Percentiles rank a stretch among this genome's conserved stretches.
These are phyloP conservation scores for Coelastrella sp. DNA, from an alignment of 139 green algal genomes.

Conservation along the genomic window DNA sequence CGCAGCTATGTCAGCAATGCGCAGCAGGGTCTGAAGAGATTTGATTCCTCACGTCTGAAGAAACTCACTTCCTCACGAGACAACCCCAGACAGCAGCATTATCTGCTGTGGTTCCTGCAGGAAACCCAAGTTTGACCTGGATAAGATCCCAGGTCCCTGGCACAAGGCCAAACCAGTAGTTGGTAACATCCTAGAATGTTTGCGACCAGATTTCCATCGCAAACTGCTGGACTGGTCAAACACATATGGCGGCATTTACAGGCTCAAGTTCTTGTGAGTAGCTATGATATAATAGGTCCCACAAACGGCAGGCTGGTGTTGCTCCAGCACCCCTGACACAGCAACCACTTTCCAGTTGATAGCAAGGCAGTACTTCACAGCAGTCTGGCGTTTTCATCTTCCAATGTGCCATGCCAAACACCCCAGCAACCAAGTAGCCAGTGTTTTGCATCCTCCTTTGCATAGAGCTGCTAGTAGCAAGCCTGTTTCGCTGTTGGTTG, in stretches of 20 bases:
- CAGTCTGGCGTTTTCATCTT: no score
- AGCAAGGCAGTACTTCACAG: no score
- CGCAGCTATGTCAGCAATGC: no score
- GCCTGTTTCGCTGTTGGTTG: slow-evolving; percentile 43
- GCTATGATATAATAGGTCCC: neutral
- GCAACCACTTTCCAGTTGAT: no score
- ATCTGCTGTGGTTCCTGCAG: neutral
- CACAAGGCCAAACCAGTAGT: slow-evolving; percentile 52
- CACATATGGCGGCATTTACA: slow-evolving; percentile 62
- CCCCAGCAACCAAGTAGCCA: no score
- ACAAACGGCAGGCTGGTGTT: neutral
- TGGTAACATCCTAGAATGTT: slow-evolving; percentile 62
- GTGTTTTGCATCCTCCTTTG: neutral
- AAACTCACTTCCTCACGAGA: neutral
- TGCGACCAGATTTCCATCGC: slow-evolving; percentile 65
- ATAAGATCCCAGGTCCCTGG: slow-evolving; percentile 67
- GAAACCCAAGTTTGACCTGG: slow-evolving; percentile 40
- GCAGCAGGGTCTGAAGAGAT: neutral
- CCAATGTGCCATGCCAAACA: no score
- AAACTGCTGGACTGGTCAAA: slow-evolving; percentile 61
- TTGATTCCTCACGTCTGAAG: neutral
- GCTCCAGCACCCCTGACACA: neutral
- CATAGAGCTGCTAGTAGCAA: neutral
- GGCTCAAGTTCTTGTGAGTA: slow-evolving; percentile 55
- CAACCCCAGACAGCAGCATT: neutral